Evolutionary conservation across 1,284 basidiomycete species (phyloP).

Genomic region (Austroboletus novae-zelandiae): DNA sequence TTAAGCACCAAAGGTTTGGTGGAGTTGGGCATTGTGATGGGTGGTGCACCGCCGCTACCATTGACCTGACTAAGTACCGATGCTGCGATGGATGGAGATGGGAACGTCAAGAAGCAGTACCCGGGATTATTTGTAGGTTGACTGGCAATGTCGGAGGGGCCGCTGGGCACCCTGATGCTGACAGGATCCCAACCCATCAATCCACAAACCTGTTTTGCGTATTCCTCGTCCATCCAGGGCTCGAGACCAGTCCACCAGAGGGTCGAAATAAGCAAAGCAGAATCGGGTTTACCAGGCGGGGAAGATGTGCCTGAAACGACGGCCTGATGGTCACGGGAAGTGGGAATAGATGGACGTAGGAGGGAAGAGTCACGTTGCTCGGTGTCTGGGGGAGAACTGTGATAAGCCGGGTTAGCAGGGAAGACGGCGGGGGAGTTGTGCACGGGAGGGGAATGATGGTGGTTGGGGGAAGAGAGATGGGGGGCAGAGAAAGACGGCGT

Average conservation of each 20-base stretch:
- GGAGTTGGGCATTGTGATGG: conserved; percentile 78
- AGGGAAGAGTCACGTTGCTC: conserved; percentile 40
- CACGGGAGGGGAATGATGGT: conserved; percentile 30
- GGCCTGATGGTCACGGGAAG: conserved; percentile 22
- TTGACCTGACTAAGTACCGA: conserved; percentile 71
- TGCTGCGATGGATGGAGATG: conserved; percentile 66
- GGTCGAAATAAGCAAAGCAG: conserved; percentile 45
- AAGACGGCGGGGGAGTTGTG: conserved; percentile 16
- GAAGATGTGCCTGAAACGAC: conserved; percentile 23
- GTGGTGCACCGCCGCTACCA: conserved; percentile 40
- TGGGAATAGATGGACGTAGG: conserved; percentile 28
- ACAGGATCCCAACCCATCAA: conserved; percentile 79
- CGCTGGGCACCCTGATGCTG: conserved; percentile 66
- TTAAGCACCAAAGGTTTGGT: conserved; percentile 71
- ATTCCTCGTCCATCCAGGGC: conserved; percentile 91
- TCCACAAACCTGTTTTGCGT: conserved; percentile 76
- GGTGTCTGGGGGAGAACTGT: conserved; percentile 28
- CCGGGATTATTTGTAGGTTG: conserved; percentile 77
- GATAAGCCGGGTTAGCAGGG: conserved; percentile 16
- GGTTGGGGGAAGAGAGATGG: conserved; percentile 33
- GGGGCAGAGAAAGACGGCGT: conserved; percentile 31
- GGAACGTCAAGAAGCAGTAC: conserved; percentile 85
- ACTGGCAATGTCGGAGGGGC: conserved; percentile 56
- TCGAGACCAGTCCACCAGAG: conserved; percentile 84
- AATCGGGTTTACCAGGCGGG: conserved; percentile 26